Evolutionary conservation across 2,329 filamentous ascomycete genomes (phyloP), one percentile per base, ranked within the genome.

Genomic region (Trichoderma sp.): DNA sequence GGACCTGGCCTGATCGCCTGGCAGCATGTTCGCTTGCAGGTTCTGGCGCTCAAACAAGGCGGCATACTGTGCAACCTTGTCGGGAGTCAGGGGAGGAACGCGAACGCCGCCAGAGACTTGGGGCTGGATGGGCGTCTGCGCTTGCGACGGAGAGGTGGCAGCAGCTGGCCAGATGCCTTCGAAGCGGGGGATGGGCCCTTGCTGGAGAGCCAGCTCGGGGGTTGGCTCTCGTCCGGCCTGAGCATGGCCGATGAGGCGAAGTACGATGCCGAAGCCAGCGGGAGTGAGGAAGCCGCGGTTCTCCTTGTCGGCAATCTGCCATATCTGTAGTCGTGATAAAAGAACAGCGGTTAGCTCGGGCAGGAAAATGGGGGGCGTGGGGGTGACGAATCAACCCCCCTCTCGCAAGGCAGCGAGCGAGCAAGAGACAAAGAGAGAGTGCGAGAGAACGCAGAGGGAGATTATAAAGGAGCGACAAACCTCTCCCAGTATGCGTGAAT

Each of bases 221-320:
- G 91, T 91, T 6, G 95, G 95, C 77, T 94, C 90, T 80, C 92
- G 90, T 77, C 93, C 93, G 74, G 92, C 93, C 84, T 99, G 96
- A 75, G 94, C 95, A 84, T 98, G 96, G 73, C 94, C 96, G 80
- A 99, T 98, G 80, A 99, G 90, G 78, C 96, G 90, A 79, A 99
- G 84, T 71, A 97, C 96, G 80, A 97, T 89, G 73, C 95, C 93
- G 83, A 99, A 99, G 80, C 95, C 96, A 55, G 94, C 90, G 23
- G 94, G 94, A 39, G 95, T 98, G 76, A 99, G 86, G 76, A 98
- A 92, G 67, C 96, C 96, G 75, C 95, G 90, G 84, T 99, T 99
- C 84, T 98, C 95, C 75, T 90, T 94, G 84, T 99, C 96, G 76
- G 96, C 95, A 81, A 99, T 96, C 84, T 98, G 95, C 96, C 96